These are phyloP conservation scores for Chernovozyma aurita DNA, from an alignment of 1,139 yeast species.

Conservation along the genomic window DNA sequence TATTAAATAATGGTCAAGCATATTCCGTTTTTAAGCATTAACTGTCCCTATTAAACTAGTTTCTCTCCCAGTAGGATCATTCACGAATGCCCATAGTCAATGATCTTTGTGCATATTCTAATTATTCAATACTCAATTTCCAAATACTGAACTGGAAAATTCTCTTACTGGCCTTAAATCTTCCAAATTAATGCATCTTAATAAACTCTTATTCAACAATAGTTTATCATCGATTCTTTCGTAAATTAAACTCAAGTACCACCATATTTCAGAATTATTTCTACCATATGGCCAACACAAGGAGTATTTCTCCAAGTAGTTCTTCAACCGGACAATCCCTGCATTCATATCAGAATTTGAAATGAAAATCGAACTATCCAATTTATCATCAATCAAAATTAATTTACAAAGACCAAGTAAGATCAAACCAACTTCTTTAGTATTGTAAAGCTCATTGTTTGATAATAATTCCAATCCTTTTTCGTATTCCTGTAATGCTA, in stretches of 20 bases:
- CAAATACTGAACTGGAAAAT: constrained; percentile 21
- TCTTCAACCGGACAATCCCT: constrained; percentile 61
- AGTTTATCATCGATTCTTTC: constrained; percentile 56
- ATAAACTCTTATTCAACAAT: constrained; percentile 49
- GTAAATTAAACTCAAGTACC: constrained; percentile 60
- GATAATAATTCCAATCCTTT: constrained; percentile 49
- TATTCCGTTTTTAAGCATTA: too few relatives aligned
- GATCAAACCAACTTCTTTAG: constrained; percentile 48
- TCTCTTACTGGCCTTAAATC: constrained; percentile 61
- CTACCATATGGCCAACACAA: constrained; percentile 51
- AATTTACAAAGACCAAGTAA: constrained; percentile 65
- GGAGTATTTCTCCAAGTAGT: constrained; percentile 50
- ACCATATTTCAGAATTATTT: constrained; percentile 69
- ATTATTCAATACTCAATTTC: too few relatives aligned
- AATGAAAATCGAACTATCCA: constrained; percentile 32
- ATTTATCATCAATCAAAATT: constrained; percentile 41
- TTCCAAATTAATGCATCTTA: constrained; percentile 68
- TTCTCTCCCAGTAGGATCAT: too few relatives aligned
- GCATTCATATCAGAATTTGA: constrained; percentile 54
- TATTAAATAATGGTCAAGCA: too few relatives aligned
- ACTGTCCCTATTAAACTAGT: too few relatives aligned
- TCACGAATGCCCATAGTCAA: too few relatives aligned
- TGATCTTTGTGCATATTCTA: too few relatives aligned
- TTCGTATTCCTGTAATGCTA: constrained; percentile 67
- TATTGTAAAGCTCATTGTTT: constrained; percentile 17